These are phyloP conservation scores for Begonia fuchsioides DNA, from an alignment of 306 rosid species.

Conservation along the genomic window DNA sequence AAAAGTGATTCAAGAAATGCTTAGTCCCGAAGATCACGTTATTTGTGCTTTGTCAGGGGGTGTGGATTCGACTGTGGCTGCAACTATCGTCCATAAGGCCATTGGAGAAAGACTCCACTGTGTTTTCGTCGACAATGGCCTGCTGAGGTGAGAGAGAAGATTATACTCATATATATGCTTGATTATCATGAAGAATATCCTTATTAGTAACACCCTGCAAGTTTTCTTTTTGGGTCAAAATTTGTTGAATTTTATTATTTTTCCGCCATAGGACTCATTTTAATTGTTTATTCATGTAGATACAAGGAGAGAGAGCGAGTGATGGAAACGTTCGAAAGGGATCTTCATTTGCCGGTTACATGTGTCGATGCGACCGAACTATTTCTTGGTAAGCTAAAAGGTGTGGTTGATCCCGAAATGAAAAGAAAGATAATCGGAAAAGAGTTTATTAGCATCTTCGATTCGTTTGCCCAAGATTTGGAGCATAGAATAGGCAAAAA, in stretches of 20 bases:
- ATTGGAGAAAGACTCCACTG: slow-evolving; percentile 93
- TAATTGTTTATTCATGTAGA: slow-evolving; percentile 19
- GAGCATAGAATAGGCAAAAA: slow-evolving; percentile 46
- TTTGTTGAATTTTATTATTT: too few relatives aligned
- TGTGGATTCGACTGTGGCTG: slow-evolving; percentile 96
- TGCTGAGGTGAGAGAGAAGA: slow-evolving; percentile 46
- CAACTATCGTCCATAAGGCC: slow-evolving; percentile 83
- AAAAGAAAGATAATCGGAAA: slow-evolving; percentile 89
- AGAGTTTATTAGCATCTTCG: slow-evolving; percentile 77
- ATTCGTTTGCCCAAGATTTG: slow-evolving; percentile 57
- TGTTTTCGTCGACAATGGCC: slow-evolving; percentile 85
- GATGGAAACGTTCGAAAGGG: slow-evolving; percentile 70
- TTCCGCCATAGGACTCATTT: too few relatives aligned
- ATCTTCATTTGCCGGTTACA: slow-evolving; percentile 79
- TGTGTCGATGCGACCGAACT: slow-evolving; percentile 61
- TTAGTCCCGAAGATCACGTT: slow-evolving; percentile 54
- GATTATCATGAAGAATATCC: too few relatives aligned
- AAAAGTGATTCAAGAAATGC: slow-evolving; percentile 43
- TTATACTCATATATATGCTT: background rate
- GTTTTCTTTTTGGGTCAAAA: too few relatives aligned
- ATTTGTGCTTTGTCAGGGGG: slow-evolving; percentile 94
- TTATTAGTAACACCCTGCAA: too few relatives aligned
- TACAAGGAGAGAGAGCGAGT: slow-evolving; percentile 87
- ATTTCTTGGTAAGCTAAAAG: slow-evolving; percentile 64
- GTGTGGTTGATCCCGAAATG: slow-evolving; percentile 79